A percentile compares a stretch with the other conserved stretches of the same genome.
Evolutionary conservation across 495 filamentous ascomycete species (phyloP).

Genomic region (Penicillium soppii): DNA sequence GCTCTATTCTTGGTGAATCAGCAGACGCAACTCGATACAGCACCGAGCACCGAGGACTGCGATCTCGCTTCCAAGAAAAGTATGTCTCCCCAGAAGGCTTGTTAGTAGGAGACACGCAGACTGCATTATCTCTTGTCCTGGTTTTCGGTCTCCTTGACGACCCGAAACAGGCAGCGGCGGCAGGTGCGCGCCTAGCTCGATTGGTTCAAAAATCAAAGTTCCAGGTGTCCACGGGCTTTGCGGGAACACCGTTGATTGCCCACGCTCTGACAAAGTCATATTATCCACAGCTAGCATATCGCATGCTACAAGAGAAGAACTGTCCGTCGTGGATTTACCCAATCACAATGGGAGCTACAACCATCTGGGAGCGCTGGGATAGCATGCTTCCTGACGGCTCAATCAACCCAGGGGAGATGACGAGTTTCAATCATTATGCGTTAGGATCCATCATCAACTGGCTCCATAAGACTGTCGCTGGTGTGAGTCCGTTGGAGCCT

Average conservation of each 20-base stretch:
- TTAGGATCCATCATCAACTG: conserved; percentile 41
- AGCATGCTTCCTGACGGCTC: conserved; percentile 50
- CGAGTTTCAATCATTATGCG: conserved; percentile 55
- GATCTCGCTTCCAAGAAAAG: conserved; percentile 37
- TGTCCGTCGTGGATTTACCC: conserved; percentile 54
- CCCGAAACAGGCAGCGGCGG: conserved; percentile 27
- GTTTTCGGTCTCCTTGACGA: conserved; percentile 42
- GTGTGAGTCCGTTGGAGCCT: conserved; percentile 19
- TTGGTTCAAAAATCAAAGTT: conserved; percentile 34
- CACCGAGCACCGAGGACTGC: conserved; percentile 21
- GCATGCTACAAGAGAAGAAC: conserved; percentile 40
- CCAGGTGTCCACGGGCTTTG: conserved; percentile 54
- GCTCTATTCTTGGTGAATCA: conserved; percentile 22
- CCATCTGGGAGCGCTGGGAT: conserved; percentile 60
- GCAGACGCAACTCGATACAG: conserved; percentile 28
- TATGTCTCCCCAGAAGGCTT: conserved; percentile 43
- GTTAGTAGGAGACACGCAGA: conserved; percentile 50
- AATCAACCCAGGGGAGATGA: conserved; percentile 56
- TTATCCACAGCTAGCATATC: conserved; percentile 31
- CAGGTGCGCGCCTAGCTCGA: conserved; percentile 31
- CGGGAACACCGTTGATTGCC: conserved; percentile 51
- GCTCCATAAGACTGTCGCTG: conserved; percentile 30
- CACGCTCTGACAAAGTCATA: conserved; percentile 41
- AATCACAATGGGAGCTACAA: conserved; percentile 52
- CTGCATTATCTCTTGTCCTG: conserved; percentile 44